Conservation (phyloP, 1,139 yeast genomes). For the Protomyces inouyei region DNA sequence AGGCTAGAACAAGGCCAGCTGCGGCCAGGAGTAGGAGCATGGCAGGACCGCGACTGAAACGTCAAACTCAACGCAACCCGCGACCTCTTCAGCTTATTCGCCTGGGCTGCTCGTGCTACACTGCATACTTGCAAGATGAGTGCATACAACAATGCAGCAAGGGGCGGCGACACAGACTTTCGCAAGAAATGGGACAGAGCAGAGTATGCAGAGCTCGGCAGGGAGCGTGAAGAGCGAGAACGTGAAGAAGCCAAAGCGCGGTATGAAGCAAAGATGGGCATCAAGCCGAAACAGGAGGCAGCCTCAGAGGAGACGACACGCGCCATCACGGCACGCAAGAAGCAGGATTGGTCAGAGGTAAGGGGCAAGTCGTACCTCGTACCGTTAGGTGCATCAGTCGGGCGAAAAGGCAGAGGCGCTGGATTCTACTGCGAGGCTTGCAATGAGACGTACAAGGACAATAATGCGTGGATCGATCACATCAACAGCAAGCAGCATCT, state of each 20-base stretch:
- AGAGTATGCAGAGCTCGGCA: constrained; percentile 25
- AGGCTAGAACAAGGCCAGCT: background rate
- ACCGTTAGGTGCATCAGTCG: constrained; percentile 44
- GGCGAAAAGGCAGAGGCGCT: constrained; percentile 58
- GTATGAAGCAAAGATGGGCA: constrained; percentile 25
- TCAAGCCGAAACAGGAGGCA: constrained; percentile 5
- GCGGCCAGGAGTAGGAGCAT: background rate
- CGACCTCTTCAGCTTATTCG: too few relatives aligned
- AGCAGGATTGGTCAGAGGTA: constrained; percentile 22
- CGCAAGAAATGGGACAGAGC: constrained; percentile 27
- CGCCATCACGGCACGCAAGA: constrained; percentile 37
- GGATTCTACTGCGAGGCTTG: constrained; percentile 84
- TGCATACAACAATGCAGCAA: constrained; percentile 23
- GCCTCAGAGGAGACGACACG: constrained; percentile 30
- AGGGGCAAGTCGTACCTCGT: constrained; percentile 48
- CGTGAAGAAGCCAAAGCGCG: constrained; percentile 21
- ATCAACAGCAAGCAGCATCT: constrained; percentile 54
- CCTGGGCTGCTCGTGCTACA: too few relatives aligned
- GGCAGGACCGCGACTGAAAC: background rate
- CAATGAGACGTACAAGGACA: constrained; percentile 72
- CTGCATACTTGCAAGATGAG: background rate
- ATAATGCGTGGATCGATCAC: constrained; percentile 75
- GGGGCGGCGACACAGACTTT: constrained; percentile 26
- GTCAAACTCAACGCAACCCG: too few relatives aligned
- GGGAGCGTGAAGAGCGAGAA: constrained; percentile 26